Percentiles rank a stretch among this genome's conserved stretches.
These are phyloP conservation scores for Citeromyces hawaiiensis DNA, from an alignment of 1,139 yeast genomes.

Conservation along the genomic window DNA sequence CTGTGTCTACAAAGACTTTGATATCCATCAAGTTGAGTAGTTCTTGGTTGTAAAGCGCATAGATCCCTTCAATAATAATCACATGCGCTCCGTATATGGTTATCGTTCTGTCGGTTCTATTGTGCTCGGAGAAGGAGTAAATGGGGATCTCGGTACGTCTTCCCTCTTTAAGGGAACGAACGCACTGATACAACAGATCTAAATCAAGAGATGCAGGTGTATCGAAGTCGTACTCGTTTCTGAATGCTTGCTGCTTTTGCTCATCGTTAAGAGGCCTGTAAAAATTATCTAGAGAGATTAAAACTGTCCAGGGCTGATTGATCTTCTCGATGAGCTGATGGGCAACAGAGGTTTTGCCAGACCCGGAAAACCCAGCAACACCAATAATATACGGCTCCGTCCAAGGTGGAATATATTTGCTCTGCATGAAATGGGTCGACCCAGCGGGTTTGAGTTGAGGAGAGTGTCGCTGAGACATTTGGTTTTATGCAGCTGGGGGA, in stretches of 20 bases:
- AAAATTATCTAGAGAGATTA: constrained; percentile 82
- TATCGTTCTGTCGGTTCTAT: constrained; percentile 52
- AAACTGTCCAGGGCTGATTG: constrained; percentile 93
- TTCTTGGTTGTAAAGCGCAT: constrained; percentile 64
- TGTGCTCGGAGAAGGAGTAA: constrained; percentile 69
- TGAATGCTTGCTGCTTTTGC: constrained; percentile 51
- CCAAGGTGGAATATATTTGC: constrained; percentile 78
- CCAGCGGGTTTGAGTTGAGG: too few relatives aligned
- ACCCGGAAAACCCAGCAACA: constrained; percentile 88
- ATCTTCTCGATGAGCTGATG: constrained; percentile 67
- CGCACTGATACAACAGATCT: constrained; percentile 53
- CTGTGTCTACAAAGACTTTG: constrained; percentile 87
- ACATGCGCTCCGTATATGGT: constrained; percentile 94
- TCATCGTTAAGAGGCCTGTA: constrained; percentile 60
- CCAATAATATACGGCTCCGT: constrained; percentile 91
- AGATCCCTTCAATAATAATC: constrained; percentile 82
- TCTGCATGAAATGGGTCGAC: too few relatives aligned
- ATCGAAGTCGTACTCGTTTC: constrained; percentile 69
- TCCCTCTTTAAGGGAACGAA: constrained; percentile 45
- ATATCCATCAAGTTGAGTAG: constrained; percentile 68
- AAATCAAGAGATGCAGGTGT: constrained; percentile 72
- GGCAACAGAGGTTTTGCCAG: constrained; percentile 92
- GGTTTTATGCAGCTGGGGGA: not conserved
- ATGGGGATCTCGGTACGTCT: constrained; percentile 65
- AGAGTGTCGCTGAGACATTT: not conserved